Percentiles rank a stretch among this genome's conserved stretches.
Conservation (phyloP, 306 rosid species). For the Sicyos baderoa region DNA sequence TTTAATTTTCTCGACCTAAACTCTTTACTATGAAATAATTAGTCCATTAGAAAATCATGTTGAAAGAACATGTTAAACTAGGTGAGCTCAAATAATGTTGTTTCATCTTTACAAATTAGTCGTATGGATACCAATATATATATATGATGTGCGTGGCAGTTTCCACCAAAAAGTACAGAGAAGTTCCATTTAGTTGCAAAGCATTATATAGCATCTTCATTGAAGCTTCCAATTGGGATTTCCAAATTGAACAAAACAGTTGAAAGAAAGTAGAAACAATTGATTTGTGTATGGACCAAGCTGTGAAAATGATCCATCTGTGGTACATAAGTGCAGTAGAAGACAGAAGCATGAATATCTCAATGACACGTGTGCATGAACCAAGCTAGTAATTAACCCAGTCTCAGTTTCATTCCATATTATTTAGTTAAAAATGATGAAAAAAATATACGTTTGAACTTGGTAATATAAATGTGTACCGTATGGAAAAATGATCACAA, state of each 20-base stretch:
- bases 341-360: conserved; percentile 2
- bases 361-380: background rate
- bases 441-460: conserved; percentile 10
- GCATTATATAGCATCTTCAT: background rate
- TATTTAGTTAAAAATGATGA: background rate
- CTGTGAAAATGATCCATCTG: background rate
- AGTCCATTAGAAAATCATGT: background rate
- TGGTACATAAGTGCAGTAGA: background rate
- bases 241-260: conserved; percentile 4
- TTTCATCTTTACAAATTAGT: background rate
- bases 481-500: conserved; percentile 84
- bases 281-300: background rate
- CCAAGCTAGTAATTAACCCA: background rate
- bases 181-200: background rate
- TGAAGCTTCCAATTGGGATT: background rate
- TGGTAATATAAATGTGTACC: conserved; percentile 42
- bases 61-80: conserved; percentile 11
- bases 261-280: background rate
- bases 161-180: background rate
- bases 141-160: background rate
- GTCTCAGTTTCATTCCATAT: background rate
- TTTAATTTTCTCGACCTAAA: background rate
- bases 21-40: conserved; percentile 1
- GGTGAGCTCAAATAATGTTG: background rate
- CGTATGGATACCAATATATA: background rate